These are phyloP conservation scores for Lichtheimia corymbifera DNA, from an alignment of 371 early-diverging fungal genomes.

Conservation along the genomic window DNA sequence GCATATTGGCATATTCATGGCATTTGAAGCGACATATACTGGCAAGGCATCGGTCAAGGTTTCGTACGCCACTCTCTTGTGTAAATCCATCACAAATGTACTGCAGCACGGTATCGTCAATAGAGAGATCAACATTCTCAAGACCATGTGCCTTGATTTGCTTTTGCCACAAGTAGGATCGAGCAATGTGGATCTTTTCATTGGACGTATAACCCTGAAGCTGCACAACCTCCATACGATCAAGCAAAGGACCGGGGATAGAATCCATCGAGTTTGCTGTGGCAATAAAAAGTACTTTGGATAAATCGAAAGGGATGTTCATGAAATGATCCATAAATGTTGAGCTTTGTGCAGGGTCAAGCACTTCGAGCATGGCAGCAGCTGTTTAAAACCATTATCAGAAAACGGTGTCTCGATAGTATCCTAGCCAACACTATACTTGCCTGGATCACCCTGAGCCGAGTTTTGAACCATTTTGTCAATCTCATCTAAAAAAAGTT, in stretches of 20 bases:
- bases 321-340: conserved; percentile 81
- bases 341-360: conserved; percentile 87
- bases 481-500: conserved; percentile 71
- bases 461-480: conserved; percentile 77
- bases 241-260: conserved; percentile 78
- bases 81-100: conserved; percentile 74
- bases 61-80: conserved; percentile 80
- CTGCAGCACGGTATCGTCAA: conserved; percentile 54
- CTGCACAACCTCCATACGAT: conserved; percentile 86
- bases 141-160: conserved; percentile 75
- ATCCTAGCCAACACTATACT: background rate
- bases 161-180: conserved; percentile 63
- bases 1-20: conserved; percentile 58
- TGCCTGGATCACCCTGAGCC: conserved; percentile 77
- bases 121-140: conserved; percentile 31
- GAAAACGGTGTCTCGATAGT: background rate
- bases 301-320: conserved; percentile 81
- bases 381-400: conserved; percentile 24
- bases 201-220: conserved; percentile 85
- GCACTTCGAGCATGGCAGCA: conserved; percentile 83
- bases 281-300: conserved; percentile 82
- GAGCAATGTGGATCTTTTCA: conserved; percentile 69
- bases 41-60: conserved; percentile 74
- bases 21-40: conserved; percentile 72
- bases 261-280: conserved; percentile 82